Base-by-base conservation (phyloP, 2,329 filamentous ascomycete genomes). In the Penicillium vulpinum region DNA sequence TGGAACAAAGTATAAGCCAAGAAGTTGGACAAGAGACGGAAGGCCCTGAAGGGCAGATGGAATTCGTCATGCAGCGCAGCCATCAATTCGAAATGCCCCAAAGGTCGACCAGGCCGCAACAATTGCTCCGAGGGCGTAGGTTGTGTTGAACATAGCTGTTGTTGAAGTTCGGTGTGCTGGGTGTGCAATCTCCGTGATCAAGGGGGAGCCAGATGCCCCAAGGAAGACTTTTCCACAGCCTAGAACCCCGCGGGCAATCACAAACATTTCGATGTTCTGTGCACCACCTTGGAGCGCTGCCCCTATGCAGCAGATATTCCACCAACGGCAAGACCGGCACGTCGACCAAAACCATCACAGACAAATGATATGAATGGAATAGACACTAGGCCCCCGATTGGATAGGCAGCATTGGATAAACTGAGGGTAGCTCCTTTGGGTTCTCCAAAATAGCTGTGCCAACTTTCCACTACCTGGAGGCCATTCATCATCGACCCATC, bases 81-180 rank as follows among this genome's bases (percentile, higher is more conserved):
- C 7, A 22, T 10, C 6, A 1, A 48, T 48, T 5, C 15, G 15
- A 3, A 16, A 24, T 9, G 29, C 38, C 10, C 56, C 51, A 15
- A 50, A 58, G 15, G 45, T 46, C 8, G 41, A 10, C 50, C 51
- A 58, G 18, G 77, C 77, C 1, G 84, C 82, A 8, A 85, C 74
- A 46, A 86, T 85, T n/a, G 26, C n/a, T n/a, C 41, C 41, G 9
- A 45, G 24, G 4, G 28, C 31, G 15, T 16, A 45, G 6, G 9
- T 18, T 16, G 24, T 45, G 26, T 29, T 45, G n/a, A 29, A 45
- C n/a, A 29, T 11, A 16, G 24, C 24, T 9, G 13, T 18, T 3
- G 18, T 5, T 11, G 29, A 9, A 28, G 16, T 7, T n/a, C 26
- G 24, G 41, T 45, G 41, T 3, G 22, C n/a, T 5, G 41, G 41